These are phyloP conservation scores for Bretschneidera sinensis DNA, from an alignment of 345 rosid genomes.

Conservation along the genomic window DNA sequence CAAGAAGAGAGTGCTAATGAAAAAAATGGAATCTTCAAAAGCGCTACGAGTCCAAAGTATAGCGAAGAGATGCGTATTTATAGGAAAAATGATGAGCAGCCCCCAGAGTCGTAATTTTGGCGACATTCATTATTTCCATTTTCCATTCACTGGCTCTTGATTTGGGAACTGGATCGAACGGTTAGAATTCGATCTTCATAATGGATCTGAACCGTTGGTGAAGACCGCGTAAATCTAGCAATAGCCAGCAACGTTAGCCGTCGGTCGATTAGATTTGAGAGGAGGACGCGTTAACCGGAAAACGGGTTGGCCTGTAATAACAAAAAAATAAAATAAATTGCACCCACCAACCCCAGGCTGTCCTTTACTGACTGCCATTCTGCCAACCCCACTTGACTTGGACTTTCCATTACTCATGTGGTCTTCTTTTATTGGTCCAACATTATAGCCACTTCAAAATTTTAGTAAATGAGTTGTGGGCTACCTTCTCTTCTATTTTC, in stretches of 20 bases:
- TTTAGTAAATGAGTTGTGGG: too few relatives aligned
- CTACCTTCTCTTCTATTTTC: too few relatives aligned
- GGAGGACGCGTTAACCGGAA: not conserved
- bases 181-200: not conserved
- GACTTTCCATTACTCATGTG: too few relatives aligned
- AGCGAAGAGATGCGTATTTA: not conserved
- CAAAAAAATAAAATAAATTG: too few relatives aligned
- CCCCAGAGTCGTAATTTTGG: not conserved
- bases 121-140: not conserved
- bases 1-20: not conserved
- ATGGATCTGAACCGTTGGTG: not conserved
- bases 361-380: too few relatives aligned
- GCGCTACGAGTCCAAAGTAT: not conserved
- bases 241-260: not conserved
- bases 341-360: too few relatives aligned
- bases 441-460: too few relatives aligned
- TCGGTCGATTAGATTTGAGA: not conserved
- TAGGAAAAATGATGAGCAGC: not conserved
- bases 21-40: not conserved
- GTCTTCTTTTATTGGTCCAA: too few relatives aligned
- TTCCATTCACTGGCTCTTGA: not conserved
- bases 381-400: too few relatives aligned
- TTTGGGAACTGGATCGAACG: not conserved
- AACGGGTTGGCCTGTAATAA: not conserved
- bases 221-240: not conserved